Conservation (phyloP, 129 eudicot species). For the Glebionis coronaria region DNA sequence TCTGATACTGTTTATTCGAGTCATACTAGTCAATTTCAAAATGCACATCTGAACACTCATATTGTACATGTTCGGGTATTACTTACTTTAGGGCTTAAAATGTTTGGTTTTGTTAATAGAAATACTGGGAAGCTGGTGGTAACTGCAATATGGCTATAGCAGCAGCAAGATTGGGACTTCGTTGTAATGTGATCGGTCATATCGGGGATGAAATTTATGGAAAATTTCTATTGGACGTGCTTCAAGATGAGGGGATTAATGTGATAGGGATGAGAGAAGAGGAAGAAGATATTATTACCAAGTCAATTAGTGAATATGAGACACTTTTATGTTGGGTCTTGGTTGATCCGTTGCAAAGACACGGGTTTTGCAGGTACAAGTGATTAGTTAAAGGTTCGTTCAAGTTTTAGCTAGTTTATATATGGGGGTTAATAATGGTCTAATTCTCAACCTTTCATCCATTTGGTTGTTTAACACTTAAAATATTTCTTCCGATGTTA, state of each 20-base stretch:
- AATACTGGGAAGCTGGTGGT: conserved; percentile 99
- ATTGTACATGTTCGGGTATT: not conserved
- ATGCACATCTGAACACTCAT: not conserved
- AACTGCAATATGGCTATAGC: conserved; percentile 97
- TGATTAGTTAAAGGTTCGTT: conserved; percentile 36
- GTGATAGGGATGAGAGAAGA: conserved; percentile 62
- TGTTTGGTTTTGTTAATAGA: conserved; percentile 41
- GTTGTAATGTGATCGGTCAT: conserved; percentile 66
- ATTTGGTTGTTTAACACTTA: too few relatives aligned
- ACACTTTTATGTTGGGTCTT: conserved; percentile 96
- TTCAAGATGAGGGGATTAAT: conserved; percentile 69
- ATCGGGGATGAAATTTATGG: conserved; percentile 95
- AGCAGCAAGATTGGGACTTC: conserved; percentile 90
- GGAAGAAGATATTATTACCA: conserved; percentile 32
- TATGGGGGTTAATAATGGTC: not conserved
- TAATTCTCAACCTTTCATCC: too few relatives aligned
- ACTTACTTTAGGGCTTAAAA: not conserved
- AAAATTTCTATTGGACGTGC: conserved; percentile 68
- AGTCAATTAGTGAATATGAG: conserved; percentile 44
- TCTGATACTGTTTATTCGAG: too few relatives aligned
- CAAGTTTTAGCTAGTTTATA: conserved; percentile 20
- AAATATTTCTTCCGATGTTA: too few relatives aligned
- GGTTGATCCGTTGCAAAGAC: conserved; percentile 91
- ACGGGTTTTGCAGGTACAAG: conserved; percentile 94
- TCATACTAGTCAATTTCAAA: not conserved